phyloP scores from a whole-genome alignment of 2,329 filamentous ascomycete genomes.

The Verticillium tricorpus region DNA sequence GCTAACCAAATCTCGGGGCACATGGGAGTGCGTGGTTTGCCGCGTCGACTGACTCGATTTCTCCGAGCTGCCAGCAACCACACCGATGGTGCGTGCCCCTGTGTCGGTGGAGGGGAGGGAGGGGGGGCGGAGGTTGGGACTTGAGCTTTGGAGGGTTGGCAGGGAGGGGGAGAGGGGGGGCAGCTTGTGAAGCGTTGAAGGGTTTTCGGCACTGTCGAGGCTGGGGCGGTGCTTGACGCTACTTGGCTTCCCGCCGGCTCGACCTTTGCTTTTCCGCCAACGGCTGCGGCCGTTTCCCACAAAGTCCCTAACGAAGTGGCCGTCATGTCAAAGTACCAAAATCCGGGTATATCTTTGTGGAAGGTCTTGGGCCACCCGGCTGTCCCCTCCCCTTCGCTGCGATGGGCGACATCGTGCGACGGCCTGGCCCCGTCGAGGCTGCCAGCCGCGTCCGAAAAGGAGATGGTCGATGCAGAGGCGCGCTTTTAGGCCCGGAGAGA shows the following conservation, averaged over 20 bases:
- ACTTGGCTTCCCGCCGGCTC: not conserved
- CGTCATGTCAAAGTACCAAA: not conserved
- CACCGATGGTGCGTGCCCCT: not conserved
- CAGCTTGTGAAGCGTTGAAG: not conserved
- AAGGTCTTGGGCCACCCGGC: not conserved
- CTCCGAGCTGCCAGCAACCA: not conserved
- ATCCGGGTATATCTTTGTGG: not conserved
- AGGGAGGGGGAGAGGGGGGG: not conserved
- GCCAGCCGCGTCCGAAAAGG: not conserved
- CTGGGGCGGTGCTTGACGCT: conserved; percentile 4
- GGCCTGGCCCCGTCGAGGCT: not conserved
- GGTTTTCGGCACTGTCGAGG: conserved; percentile 1
- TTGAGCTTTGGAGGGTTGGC: not conserved
- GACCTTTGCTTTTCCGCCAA: not conserved
- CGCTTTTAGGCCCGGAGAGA: not conserved
- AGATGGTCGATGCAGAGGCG: not conserved
- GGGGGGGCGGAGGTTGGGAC: not conserved
- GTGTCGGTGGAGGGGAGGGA: not conserved
- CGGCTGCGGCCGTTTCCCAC: not conserved
- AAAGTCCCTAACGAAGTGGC: not conserved
- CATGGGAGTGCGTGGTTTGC: not conserved
- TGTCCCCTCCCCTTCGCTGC: not conserved
- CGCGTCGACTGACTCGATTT: not conserved
- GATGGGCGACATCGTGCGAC: not conserved
- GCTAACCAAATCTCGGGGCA: not conserved